These are phyloP conservation scores for Trichoderma reesei DNA, from an alignment of 495 filamentous ascomycete species.

Conservation along the genomic window DNA sequence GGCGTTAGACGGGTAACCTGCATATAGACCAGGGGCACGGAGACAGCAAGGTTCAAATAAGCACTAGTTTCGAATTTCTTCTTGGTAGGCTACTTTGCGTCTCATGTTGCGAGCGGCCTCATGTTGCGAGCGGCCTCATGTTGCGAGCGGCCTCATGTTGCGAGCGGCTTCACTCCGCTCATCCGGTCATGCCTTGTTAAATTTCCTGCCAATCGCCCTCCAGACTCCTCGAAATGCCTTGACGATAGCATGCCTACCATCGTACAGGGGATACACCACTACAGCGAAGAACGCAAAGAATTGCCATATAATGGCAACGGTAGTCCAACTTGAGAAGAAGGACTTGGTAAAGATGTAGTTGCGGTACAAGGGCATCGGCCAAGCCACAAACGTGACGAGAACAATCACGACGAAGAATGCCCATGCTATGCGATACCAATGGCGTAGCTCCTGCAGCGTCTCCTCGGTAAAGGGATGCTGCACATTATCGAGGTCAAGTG, in stretches of 20 bases:
- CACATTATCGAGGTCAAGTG: slow-evolving; percentile 13
- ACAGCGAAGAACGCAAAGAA: slow-evolving; percentile 51
- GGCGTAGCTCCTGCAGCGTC: slow-evolving; percentile 51
- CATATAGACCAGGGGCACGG: no score
- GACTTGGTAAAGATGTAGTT: slow-evolving; percentile 68
- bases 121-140: not conserved
- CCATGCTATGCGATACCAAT: slow-evolving; percentile 60
- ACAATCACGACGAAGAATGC: slow-evolving; percentile 59
- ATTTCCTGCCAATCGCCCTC: not conserved
- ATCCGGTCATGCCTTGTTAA: not conserved
- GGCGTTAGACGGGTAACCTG: no score
- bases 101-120: not conserved
- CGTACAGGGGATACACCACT: slow-evolving; percentile 34
- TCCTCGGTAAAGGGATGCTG: slow-evolving; percentile 27
- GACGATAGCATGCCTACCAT: not conserved
- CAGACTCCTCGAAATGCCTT: not conserved
- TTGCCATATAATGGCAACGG: slow-evolving; percentile 60
- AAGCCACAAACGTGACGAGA: slow-evolving; percentile 59
- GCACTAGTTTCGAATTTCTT: no score
- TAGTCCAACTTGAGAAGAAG: slow-evolving; percentile 76
- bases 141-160: not conserved
- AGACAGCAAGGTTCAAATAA: no score
- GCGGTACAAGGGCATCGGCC: slow-evolving; percentile 81
- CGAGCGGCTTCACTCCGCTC: no score
- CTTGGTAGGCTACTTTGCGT: no score